These are phyloP conservation scores for Centrapalus pauciflorus DNA, from an alignment of 129 eudicot species.

Conservation along the genomic window DNA sequence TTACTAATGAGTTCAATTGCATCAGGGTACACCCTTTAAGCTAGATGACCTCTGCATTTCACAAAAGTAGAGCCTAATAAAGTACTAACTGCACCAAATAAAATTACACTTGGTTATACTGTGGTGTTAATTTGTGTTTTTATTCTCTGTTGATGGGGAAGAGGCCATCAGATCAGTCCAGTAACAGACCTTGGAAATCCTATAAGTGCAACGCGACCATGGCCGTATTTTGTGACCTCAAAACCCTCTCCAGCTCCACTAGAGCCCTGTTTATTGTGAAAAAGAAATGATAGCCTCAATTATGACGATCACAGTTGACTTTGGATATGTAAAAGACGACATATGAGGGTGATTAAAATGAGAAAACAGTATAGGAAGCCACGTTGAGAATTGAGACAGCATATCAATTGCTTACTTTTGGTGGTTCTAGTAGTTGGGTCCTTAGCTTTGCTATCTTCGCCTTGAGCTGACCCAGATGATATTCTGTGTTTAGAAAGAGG, in stretches of 20 bases:
- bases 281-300: neutral
- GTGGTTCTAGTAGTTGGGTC: constrained; percentile 96
- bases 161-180: neutral
- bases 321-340: neutral
- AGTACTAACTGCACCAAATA: neutral
- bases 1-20: neutral
- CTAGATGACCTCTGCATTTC: neutral
- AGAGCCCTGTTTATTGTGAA: constrained; percentile 55
- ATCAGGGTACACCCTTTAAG: neutral
- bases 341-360: neutral
- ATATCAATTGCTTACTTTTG: constrained; percentile 59
- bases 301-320: neutral
- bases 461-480: constrained; percentile 99
- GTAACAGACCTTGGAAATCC: constrained; percentile 90
- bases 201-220: constrained; percentile 92
- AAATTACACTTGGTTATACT: neutral
- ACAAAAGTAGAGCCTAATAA: neutral
- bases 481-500: constrained; percentile 41
- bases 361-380: constrained; percentile 10
- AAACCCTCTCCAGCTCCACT: constrained; percentile 95
- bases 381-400: neutral
- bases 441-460: constrained; percentile 99
- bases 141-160: neutral
- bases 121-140: neutral
- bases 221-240: constrained; percentile 97